Evolutionary conservation across 495 filamentous ascomycete species (phyloP), one percentile per base, ranked within the genome.

Genomic region (Aspergillus haitiensis): DNA sequence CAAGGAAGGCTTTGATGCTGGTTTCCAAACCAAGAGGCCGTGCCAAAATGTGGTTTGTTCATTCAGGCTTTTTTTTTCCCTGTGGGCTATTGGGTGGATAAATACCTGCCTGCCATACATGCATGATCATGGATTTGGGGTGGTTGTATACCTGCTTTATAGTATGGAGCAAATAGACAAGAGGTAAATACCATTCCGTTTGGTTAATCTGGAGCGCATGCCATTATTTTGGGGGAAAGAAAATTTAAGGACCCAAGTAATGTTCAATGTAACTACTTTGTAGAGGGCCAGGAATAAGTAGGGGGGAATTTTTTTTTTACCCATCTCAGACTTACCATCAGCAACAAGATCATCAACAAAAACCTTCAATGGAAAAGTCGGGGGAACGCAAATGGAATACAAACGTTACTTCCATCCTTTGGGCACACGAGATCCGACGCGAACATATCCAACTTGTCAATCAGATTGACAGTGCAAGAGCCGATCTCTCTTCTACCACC

Each of bases 21-120:
- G 68, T 72, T 76, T 68, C 75, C 73, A 72, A 68, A 75, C 74
- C 74, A 66, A 72, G 70, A 74, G 73, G 65, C 64, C 60, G 76
- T 65, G 74, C 73, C 66, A 64, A 77, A 77, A 76, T 75, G 66
- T 75, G 72, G 72, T 68, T 73, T 69, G 64, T 73, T 75, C 70
- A 64, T 69, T 66, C 67, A 58, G 71, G 69, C 57, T 63, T 70
- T 70, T 56, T 67, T 56, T 27, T 27, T n/a, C n/a, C 21, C 52
- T 64, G 39, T 34, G 59, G 54, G 58, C 57, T 59, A 56, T 60
- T 64, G 63, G 64, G 64, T 62, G 65, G 62, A 69, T 53, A 62
- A 65, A 65, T 63, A 52, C 57, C 55, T 57, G 64, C 57, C 55
- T 57, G 64, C 63, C 64, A 55, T 59, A 46, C 55, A 53, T 52